phyloP scores from a whole-genome alignment of 2,329 filamentous ascomycete genomes.

The Pyrenophora teres region DNA sequence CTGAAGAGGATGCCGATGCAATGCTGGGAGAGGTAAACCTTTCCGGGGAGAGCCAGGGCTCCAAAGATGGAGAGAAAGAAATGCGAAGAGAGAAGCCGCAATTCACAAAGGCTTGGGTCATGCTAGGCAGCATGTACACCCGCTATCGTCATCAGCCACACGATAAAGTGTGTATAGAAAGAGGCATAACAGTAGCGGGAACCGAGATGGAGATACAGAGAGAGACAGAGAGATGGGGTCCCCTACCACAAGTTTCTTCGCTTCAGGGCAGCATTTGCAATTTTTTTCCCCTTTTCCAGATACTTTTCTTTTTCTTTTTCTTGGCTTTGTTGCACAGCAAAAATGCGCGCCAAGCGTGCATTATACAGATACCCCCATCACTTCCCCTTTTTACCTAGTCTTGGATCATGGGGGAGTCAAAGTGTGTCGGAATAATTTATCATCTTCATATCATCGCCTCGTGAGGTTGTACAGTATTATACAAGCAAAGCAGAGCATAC shows the following conservation, averaged over 20 bases:
- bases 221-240: neutral
- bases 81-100: neutral
- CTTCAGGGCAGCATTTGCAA: too few species aligned
- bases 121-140: neutral
- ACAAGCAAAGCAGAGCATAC: too few species aligned
- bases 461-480: too few species aligned
- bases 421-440: neutral
- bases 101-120: neutral
- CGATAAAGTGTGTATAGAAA: neutral
- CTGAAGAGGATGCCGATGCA: neutral
- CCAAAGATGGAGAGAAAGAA: neutral
- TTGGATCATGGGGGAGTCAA: neutral
- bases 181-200: neutral
- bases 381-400: too few species aligned
- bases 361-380: too few species aligned
- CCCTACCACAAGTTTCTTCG: neutral
- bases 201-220: neutral
- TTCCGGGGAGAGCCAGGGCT: too few species aligned
- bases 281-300: too few species aligned
- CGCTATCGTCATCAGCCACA: neutral
- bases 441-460: neutral
- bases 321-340: too few species aligned
- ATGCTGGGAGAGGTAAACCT: too few species aligned
- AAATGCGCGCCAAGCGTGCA: too few species aligned
- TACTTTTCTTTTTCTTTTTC: too few species aligned